Percentiles rank a stretch among this genome's conserved stretches.
phyloP scores from a whole-genome alignment of 176 grass and related monocot genomes.

The Tuctoria greenei region DNA sequence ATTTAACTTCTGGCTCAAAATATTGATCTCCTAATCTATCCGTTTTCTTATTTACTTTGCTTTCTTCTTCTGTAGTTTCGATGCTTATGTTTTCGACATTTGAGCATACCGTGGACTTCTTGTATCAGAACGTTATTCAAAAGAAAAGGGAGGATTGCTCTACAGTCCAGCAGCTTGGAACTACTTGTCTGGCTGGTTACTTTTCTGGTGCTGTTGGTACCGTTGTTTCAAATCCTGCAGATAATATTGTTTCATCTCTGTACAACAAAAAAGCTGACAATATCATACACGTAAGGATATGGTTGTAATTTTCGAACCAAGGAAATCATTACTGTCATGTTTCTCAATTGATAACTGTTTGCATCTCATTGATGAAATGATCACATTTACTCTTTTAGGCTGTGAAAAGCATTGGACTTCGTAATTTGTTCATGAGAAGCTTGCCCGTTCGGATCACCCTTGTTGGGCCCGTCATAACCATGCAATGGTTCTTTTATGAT shows the following conservation, averaged over 20 bases:
- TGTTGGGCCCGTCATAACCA: slow-evolving; percentile 78
- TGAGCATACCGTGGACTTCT: slow-evolving; percentile 73
- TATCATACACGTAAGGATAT: slow-evolving; percentile 63
- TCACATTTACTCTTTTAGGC: slow-evolving; percentile 52
- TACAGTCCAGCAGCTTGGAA: slow-evolving; percentile 67
- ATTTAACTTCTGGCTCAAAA: not conserved
- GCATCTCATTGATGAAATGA: slow-evolving; percentile 13
- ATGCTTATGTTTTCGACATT: slow-evolving; percentile 97
- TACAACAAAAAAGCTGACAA: slow-evolving; percentile 86
- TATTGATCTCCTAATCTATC: not conserved
- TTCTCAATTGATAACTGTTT: not conserved
- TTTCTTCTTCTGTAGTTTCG: slow-evolving; percentile 63
- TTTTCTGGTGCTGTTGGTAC: slow-evolving; percentile 85
- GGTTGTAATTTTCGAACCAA: not conserved
- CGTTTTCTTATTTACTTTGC: not conserved
- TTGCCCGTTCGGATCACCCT: slow-evolving; percentile 79
- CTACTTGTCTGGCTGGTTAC: slow-evolving; percentile 88
- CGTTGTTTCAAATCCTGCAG: slow-evolving; percentile 89
- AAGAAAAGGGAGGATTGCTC: slow-evolving; percentile 84
- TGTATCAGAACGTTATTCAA: slow-evolving; percentile 78
- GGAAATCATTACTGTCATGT: not conserved
- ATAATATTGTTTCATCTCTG: slow-evolving; percentile 91
- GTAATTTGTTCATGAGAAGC: slow-evolving; percentile 86
- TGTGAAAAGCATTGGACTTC: slow-evolving; percentile 73
- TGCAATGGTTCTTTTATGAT: slow-evolving; percentile 99